These are phyloP conservation scores for Backusella macrospora DNA, from an alignment of 192 early-diverging fungal genomes.

Conservation along the genomic window DNA sequence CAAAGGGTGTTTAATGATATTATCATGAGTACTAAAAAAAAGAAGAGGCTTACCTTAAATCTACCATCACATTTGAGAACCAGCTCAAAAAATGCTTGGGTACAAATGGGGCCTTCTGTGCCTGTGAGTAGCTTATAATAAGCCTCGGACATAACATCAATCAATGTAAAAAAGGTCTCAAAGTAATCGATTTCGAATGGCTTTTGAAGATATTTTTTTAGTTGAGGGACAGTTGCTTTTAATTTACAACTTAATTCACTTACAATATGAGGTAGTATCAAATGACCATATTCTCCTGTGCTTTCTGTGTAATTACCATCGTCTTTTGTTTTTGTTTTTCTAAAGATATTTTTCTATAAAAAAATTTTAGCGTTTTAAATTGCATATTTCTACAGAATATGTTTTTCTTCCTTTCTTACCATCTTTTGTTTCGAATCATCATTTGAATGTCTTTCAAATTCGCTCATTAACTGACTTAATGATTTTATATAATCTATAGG, in stretches of 20 bases:
- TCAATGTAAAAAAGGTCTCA: conserved; percentile 68
- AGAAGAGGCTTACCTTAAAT: conserved; percentile 48
- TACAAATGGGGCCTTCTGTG: conserved; percentile 31
- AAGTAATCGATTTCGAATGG: conserved; percentile 72
- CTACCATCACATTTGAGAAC: conserved; percentile 66
- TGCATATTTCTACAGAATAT: not conserved
- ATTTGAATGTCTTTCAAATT: conserved; percentile 56
- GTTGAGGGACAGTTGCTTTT: not conserved
- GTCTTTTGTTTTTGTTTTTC: conserved; percentile 47
- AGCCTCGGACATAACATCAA: conserved; percentile 62
- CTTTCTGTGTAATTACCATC: conserved; percentile 41
- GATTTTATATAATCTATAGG: conserved; percentile 67
- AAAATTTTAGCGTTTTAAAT: not conserved
- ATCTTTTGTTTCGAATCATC: conserved; percentile 50
- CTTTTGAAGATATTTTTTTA: conserved; percentile 20
- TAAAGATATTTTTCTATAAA: conserved; percentile 52
- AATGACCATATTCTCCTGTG: conserved; percentile 44
- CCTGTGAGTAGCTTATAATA: conserved; percentile 51
- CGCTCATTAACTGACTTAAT: conserved; percentile 59
- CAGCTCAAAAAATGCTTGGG: conserved; percentile 60
- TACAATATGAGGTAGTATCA: conserved; percentile 48
- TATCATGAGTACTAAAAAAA: not conserved
- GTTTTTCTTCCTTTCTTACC: conserved; percentile 26
- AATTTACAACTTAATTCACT: conserved; percentile 4
- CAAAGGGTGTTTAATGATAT: not conserved